phyloP scores from a whole-genome alignment of 306 rosid genomes.

The Cucurbita moschata region DNA sequence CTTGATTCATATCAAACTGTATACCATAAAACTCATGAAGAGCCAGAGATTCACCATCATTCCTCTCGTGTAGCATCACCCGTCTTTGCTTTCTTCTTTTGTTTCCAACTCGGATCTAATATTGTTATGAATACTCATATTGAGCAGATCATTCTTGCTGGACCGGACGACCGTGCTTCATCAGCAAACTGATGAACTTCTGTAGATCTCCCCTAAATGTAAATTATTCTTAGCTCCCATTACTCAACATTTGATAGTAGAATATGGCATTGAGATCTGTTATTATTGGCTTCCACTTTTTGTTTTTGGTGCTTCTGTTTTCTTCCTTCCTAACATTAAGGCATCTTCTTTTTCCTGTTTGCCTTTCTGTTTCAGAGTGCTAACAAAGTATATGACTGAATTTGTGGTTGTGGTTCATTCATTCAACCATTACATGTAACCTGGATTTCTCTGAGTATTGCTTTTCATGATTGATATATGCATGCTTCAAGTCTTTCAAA shows the following conservation, averaged over 20 bases:
- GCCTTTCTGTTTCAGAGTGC: slow-evolving; percentile 22
- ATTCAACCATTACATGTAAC: neutral
- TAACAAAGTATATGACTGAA: neutral
- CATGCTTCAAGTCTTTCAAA: neutral
- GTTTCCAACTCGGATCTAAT: neutral
- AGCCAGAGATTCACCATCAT: neutral
- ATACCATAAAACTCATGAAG: neutral
- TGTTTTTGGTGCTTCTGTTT: neutral
- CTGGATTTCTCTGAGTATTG: neutral
- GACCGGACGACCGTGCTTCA: slow-evolving; percentile 68
- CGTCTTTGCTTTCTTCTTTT: neutral
- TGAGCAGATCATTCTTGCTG: slow-evolving; percentile 66
- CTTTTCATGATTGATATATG: neutral
- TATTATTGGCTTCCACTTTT: slow-evolving; percentile 11
- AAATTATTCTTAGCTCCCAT: slow-evolving; percentile 13
- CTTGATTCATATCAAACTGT: too few species aligned
- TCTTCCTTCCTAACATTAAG: slow-evolving; percentile 14
- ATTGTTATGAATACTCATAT: slow-evolving; percentile 5
- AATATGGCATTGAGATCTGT: slow-evolving; percentile 20
- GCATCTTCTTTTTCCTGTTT: slow-evolving; percentile 26
- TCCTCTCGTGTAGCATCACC: neutral
- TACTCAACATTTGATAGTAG: neutral
- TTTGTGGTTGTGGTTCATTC: slow-evolving; percentile 6
- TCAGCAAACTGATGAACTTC: slow-evolving; percentile 29
- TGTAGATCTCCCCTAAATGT: slow-evolving; percentile 21